Evolutionary conservation across 1,139 yeast species (phyloP), one percentile per base, ranked within the genome.

Genomic region (Pneumocystis carinii): DNA sequence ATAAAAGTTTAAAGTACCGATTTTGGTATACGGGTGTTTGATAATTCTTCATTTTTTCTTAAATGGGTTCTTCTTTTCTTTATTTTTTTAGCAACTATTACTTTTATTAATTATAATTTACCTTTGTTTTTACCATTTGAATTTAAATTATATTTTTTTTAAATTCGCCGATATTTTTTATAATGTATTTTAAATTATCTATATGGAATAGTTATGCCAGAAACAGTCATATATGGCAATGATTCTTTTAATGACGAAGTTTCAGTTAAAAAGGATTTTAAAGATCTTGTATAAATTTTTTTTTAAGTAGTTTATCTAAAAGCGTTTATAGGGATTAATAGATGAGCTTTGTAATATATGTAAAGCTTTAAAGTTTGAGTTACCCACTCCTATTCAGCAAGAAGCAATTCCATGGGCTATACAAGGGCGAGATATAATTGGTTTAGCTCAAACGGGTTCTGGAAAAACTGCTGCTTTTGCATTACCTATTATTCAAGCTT

Each of bases 391-490:
- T 14, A 92, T 92, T 71, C 98, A 92, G 74, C 81, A 86, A 5
- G 90, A 87, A 73, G 82, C 97, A 8, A 87, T 94, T 66, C 98
- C 98, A 0, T 87, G 87, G 69, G 97, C 97, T 3, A 76, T 92
- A 32, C 83, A 85, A 68, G 97, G 97, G 65, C 81, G 97, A 71
- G 99, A 94, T 75, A 94, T 94, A 62, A 96, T 94, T 65, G 98
- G 97, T 69, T 89, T 94, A 86, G 99, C 99, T 12, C 85, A 97
- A 72, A 94, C 99, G 1, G 99, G 99, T 67, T 87, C 96, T 27
- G 99, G 99, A 75, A 94, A 94, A 73, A 94, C 99, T 0, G 97
- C 97, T 12, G 98, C 98, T 0, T 94, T 94, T 73, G 83, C 92
- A 10, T 76, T 94, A 62, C 98, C 98, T 1, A 89, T 92, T 59